These are phyloP conservation scores for Tylopilus balloui DNA, from an alignment of 768 basidiomycete genomes.

Conservation along the genomic window DNA sequence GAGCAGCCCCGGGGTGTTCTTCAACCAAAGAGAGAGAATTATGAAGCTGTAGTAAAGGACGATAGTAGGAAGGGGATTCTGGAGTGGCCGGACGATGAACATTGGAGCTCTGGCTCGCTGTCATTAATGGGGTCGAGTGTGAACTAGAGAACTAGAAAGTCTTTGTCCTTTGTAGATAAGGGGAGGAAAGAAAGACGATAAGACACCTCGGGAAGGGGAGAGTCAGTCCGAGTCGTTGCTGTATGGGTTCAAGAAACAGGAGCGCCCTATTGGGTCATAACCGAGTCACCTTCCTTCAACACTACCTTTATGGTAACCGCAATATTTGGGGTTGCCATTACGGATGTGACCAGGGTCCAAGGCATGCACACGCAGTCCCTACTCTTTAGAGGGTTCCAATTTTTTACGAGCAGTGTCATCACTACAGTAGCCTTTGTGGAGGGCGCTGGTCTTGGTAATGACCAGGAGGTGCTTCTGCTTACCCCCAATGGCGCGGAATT, in stretches of 20 bases:
- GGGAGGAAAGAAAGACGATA: slow-evolving; percentile 1
- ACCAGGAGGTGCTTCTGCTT: slow-evolving; percentile 14
- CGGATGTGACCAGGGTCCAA: no score
- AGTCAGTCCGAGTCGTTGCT: slow-evolving; percentile 9
- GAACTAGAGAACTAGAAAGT: slow-evolving; percentile 14
- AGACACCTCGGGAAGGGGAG: no score
- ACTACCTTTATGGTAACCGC: slow-evolving; percentile 14
- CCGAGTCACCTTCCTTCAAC: slow-evolving; percentile 18
- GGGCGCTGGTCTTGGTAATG: not conserved
- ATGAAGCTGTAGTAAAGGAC: slow-evolving; percentile 32
- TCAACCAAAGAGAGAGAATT: slow-evolving; percentile 23
- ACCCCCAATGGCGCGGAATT: slow-evolving; percentile 15
- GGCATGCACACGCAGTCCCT: not conserved
- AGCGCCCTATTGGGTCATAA: slow-evolving; percentile 16
- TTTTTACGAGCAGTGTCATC: slow-evolving; percentile 15
- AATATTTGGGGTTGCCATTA: slow-evolving; percentile 1
- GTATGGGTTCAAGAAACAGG: slow-evolving; percentile 23
- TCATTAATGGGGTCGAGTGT: slow-evolving; percentile 26
- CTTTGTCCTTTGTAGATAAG: slow-evolving; percentile 23
- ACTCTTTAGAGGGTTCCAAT: not conserved
- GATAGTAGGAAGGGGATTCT: slow-evolving; percentile 20
- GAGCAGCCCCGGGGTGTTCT: slow-evolving; percentile 8
- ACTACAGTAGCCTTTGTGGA: not conserved
- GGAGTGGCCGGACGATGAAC: slow-evolving; percentile 18
- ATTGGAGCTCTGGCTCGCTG: slow-evolving; percentile 26